Conservation (phyloP, 2,329 filamentous ascomycete species). For the Ophiostoma triangulosporum region DNA sequence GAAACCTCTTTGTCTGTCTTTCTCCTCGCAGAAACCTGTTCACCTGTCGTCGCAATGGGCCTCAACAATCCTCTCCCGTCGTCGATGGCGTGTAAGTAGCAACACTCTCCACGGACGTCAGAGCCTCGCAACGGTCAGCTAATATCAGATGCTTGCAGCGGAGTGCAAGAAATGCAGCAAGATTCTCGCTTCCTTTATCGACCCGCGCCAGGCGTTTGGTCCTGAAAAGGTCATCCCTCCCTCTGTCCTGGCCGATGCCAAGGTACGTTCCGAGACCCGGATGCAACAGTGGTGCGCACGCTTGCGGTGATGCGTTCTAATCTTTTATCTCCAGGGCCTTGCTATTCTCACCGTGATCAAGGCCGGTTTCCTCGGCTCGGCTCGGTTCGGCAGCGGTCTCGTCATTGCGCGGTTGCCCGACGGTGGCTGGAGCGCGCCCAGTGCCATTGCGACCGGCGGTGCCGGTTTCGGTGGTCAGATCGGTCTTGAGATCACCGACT, state of each 20-base stretch:
- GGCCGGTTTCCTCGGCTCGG: slow-evolving; percentile 73
- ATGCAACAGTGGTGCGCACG: neutral
- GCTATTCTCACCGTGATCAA: slow-evolving; percentile 79
- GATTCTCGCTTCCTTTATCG: slow-evolving; percentile 88
- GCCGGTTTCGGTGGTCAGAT: slow-evolving; percentile 78
- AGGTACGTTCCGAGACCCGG: slow-evolving; percentile 43
- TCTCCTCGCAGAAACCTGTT: neutral
- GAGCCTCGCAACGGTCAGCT: neutral
- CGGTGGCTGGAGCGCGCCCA: slow-evolving; percentile 69
- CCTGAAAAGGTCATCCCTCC: slow-evolving; percentile 97
- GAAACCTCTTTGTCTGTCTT: neutral
- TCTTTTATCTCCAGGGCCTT: slow-evolving; percentile 41
- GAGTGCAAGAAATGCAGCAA: slow-evolving; percentile 97
- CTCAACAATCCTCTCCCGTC: slow-evolving; percentile 54
- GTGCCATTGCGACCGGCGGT: slow-evolving; percentile 67
- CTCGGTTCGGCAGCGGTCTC: slow-evolving; percentile 67
- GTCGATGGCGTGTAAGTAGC: slow-evolving; percentile 51
- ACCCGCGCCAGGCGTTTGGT: slow-evolving; percentile 83
- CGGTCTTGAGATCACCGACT: slow-evolving; percentile 79
- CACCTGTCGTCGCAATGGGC: slow-evolving; percentile 33
- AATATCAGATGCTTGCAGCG: slow-evolving; percentile 40
- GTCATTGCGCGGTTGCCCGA: slow-evolving; percentile 68
- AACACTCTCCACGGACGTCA: neutral
- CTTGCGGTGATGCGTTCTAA: neutral
- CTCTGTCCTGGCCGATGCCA: slow-evolving; percentile 75